A percentile compares a stretch with the other conserved stretches of the same genome.
phyloP scores from a whole-genome alignment of 768 basidiomycete genomes.

The Russula earlei region DNA sequence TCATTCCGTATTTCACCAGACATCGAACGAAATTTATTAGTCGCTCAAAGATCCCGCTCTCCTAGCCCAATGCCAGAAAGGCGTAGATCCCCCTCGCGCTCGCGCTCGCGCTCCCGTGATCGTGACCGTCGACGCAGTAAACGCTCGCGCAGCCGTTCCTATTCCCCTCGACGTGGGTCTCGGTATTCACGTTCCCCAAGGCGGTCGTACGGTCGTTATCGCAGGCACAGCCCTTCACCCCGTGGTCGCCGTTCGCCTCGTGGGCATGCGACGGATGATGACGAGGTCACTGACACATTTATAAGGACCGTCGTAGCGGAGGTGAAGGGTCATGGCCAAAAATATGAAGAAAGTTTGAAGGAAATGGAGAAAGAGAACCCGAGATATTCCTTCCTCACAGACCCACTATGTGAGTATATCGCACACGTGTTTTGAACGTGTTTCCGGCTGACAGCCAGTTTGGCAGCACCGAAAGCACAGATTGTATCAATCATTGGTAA shows the following conservation, averaged over 20 bases:
- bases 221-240: conserved; percentile 38
- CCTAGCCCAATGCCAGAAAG: conserved; percentile 30
- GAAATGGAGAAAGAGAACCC: conserved; percentile 74
- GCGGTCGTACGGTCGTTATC: conserved; percentile 26
- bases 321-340: conserved; percentile 68
- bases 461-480: conserved; percentile 60
- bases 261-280: conserved; percentile 39
- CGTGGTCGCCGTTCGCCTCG: conserved; percentile 31
- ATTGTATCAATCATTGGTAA: conserved; percentile 60
- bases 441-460: background rate
- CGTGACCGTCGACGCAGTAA: conserved; percentile 26
- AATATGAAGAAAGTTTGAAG: conserved; percentile 65
- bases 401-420: conserved; percentile 9
- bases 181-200: conserved; percentile 36
- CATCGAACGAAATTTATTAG: background rate
- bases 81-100: conserved; percentile 28
- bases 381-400: conserved; percentile 69
- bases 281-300: conserved; percentile 73
- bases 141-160: conserved; percentile 28
- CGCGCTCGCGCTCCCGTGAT: conserved; percentile 22
- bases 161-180: conserved; percentile 33
- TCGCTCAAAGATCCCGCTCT: conserved; percentile 20
- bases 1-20: background rate
- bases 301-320: conserved; percentile 81
- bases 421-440: conserved; percentile 22